phyloP scores from a whole-genome alignment of 495 filamentous ascomycete species.

The Lasiosphaeria hispida region DNA sequence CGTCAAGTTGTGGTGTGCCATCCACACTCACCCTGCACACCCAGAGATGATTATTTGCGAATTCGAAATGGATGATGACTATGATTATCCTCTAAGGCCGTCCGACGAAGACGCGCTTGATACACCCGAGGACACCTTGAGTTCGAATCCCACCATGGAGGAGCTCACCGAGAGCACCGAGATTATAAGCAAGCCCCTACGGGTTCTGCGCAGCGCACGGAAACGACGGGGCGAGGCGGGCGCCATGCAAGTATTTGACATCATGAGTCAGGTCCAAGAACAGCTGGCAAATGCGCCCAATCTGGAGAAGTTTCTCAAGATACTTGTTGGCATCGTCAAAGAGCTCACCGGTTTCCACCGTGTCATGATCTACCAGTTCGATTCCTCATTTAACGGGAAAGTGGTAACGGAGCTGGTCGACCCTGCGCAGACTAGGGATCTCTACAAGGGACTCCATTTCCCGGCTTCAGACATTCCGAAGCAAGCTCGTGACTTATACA shows the following conservation, averaged over 20 bases:
- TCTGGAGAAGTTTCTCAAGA: slow-evolving; percentile 66
- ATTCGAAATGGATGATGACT: slow-evolving; percentile 86
- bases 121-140: slow-evolving; percentile 70
- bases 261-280: slow-evolving; percentile 83
- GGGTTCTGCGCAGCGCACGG: slow-evolving; percentile 74
- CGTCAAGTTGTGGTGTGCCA: slow-evolving; percentile 83
- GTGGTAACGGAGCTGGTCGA: slow-evolving; percentile 89
- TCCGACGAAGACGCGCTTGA: slow-evolving; percentile 55
- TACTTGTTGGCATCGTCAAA: slow-evolving; percentile 75
- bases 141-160: slow-evolving; percentile 64
- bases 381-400: slow-evolving; percentile 74
- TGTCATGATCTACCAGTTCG: slow-evolving; percentile 93
- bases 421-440: slow-evolving; percentile 71
- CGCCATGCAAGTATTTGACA: slow-evolving; percentile 91
- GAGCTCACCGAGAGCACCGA: slow-evolving; percentile 73
- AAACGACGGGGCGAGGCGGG: slow-evolving; percentile 79
- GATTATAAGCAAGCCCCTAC: slow-evolving; percentile 70
- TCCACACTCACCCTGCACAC: slow-evolving; percentile 67
- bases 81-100: slow-evolving; percentile 63
- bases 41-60: slow-evolving; percentile 81
- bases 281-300: slow-evolving; percentile 67
- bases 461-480: slow-evolving; percentile 89
- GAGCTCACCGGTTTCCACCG: slow-evolving; percentile 92
- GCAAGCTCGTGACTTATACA: slow-evolving; percentile 79
- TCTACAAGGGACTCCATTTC: slow-evolving; percentile 89